Percentiles rank a stretch among this genome's conserved stretches.
Evolutionary conservation across 2,329 filamentous ascomycete genomes (phyloP).

Genomic region (Fusarium subglutinans): DNA sequence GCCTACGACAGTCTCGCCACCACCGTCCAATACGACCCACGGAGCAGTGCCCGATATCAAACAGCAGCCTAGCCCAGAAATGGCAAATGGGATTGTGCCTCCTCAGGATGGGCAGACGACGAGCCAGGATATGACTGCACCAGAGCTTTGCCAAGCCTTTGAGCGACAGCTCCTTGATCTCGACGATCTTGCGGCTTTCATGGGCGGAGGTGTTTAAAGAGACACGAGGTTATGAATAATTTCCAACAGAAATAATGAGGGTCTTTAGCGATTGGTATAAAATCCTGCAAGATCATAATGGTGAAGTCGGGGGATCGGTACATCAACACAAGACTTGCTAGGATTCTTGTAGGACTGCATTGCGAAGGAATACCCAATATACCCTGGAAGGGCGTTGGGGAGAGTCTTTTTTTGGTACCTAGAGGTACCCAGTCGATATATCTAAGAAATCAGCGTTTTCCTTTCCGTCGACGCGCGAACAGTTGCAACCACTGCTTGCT

Average conservation of each 20-base stretch:
- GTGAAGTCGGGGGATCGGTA: not conserved
- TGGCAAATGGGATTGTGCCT: slow-evolving; percentile 45
- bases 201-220: slow-evolving; percentile 67
- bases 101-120: slow-evolving; percentile 48
- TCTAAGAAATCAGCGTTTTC: slow-evolving; percentile 19
- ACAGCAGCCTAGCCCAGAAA: slow-evolving; percentile 49
- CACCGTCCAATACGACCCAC: slow-evolving; percentile 42
- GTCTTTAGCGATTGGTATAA: slow-evolving; percentile 10
- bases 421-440: not conserved
- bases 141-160: slow-evolving; percentile 67
- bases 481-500: not conserved
- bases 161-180: slow-evolving; percentile 68
- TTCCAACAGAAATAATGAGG: slow-evolving; percentile 14
- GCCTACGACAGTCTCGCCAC: slow-evolving; percentile 58
- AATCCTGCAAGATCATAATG: slow-evolving; percentile 7
- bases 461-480: not conserved
- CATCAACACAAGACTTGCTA: not conserved
- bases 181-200: slow-evolving; percentile 69
- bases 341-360: slow-evolving; percentile 36
- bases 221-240: slow-evolving; percentile 12
- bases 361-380: slow-evolving; percentile 42
- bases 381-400: slow-evolving; percentile 43
- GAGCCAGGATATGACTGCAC: slow-evolving; percentile 65
- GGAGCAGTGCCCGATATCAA: slow-evolving; percentile 48
- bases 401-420: slow-evolving; percentile 28